phyloP scores from a whole-genome alignment of 2,329 filamentous ascomycete species.

The Verticillium isaacii region DNA sequence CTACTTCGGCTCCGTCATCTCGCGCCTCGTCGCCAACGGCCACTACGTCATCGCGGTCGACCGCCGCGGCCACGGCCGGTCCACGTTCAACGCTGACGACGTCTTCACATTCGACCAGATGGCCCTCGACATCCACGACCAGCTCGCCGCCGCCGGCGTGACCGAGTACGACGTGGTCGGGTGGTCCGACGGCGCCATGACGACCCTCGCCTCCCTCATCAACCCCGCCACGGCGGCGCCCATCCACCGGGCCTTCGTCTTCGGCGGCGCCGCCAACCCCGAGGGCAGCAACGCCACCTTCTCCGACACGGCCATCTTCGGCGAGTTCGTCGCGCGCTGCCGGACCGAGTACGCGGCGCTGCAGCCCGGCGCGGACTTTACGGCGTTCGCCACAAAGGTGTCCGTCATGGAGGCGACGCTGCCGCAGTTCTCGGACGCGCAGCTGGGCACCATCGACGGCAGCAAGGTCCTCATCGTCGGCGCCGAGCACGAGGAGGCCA shows the following conservation, averaged over 20 bases:
- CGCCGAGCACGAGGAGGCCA: conserved; percentile 30
- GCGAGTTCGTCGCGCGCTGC: conserved; percentile 27
- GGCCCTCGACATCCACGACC: conserved; percentile 26
- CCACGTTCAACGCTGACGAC: conserved; percentile 27
- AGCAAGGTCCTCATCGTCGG: conserved; percentile 23
- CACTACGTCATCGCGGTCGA: conserved; percentile 34
- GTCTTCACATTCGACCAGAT: conserved; percentile 33
- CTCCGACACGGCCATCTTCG: conserved; percentile 13
- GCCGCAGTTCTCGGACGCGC: conserved; percentile 23
- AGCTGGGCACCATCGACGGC: conserved; percentile 23
- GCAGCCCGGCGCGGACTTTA: conserved; percentile 30
- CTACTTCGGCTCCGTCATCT: conserved; percentile 33
- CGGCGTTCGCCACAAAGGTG: conserved; percentile 29
- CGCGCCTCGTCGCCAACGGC: conserved; percentile 22
- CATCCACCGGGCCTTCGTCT: conserved; percentile 35
- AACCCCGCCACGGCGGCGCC: conserved; percentile 21
- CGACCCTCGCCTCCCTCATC: conserved; percentile 29
- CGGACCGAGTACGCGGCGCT: conserved; percentile 27
- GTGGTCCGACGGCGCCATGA: conserved; percentile 36
- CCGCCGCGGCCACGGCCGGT: conserved; percentile 35
- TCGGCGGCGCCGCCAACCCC: conserved; percentile 25
- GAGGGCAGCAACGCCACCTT: conserved; percentile 30
- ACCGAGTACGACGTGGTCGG: conserved; percentile 28
- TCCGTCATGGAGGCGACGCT: conserved; percentile 28
- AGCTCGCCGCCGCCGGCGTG: conserved; percentile 24